phyloP scores from a whole-genome alignment of 106 monocot genomes.

The Acanthochlamys bracteata region DNA sequence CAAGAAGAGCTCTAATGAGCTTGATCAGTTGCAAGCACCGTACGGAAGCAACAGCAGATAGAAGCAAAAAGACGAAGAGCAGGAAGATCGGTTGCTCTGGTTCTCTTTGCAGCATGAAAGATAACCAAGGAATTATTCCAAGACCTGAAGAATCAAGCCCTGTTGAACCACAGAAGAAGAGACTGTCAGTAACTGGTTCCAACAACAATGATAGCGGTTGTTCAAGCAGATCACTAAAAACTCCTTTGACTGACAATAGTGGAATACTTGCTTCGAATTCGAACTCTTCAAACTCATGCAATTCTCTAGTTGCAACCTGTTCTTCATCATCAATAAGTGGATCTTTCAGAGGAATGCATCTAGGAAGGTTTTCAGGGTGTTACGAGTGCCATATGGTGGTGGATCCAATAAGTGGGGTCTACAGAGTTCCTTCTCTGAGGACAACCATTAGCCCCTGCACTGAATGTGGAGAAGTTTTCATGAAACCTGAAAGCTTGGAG shows the following conservation, averaged over 20 bases:
- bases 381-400: constrained; percentile 66
- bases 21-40: constrained; percentile 38
- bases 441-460: constrained; percentile 40
- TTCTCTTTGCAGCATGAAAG: constrained; percentile 36
- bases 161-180: constrained; percentile 16
- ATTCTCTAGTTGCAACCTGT: constrained; percentile 8
- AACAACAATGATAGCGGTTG: not conserved
- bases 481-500: constrained; percentile 71
- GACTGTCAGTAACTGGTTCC: constrained; percentile 7
- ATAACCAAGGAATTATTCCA: constrained; percentile 14
- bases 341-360: constrained; percentile 58
- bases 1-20: constrained; percentile 30
- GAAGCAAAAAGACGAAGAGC: not conserved
- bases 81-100: constrained; percentile 34
- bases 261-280: constrained; percentile 2
- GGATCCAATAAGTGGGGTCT: constrained; percentile 36
- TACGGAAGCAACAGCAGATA: not conserved
- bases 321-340: constrained; percentile 47
- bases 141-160: constrained; percentile 12
- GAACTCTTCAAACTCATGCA: constrained; percentile 11
- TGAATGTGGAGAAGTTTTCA: constrained; percentile 74
- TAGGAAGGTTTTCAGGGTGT: constrained; percentile 73
- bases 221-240: constrained; percentile 15
- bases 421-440: constrained; percentile 49
- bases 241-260: constrained; percentile 27